phyloP scores from a whole-genome alignment of 371 early-diverging fungal species.

The Entomophthora muscae region DNA sequence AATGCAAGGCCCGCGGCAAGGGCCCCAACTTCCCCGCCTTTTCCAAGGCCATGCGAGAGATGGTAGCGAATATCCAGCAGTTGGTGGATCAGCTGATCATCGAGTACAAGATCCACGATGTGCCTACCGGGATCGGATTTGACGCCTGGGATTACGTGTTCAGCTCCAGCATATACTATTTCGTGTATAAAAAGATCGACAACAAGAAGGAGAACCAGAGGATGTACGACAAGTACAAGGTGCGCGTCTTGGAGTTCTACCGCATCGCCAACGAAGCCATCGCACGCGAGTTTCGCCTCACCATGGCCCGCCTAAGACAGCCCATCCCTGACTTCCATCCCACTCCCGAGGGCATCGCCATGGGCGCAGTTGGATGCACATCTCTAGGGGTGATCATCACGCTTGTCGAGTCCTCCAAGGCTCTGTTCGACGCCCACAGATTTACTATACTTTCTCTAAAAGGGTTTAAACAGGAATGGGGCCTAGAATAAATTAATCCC shows the following conservation, averaged over 20 bases:
- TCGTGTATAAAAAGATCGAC: neutral
- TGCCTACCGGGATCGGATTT: neutral
- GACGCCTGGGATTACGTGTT: neutral
- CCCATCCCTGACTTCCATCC: neutral
- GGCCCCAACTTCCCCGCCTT: neutral
- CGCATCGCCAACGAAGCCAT: neutral
- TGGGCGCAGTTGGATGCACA: neutral
- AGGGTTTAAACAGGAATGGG: neutral
- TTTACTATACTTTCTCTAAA: neutral
- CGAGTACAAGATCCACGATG: neutral
- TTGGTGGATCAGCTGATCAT: neutral
- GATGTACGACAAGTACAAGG: neutral
- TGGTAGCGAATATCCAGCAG: neutral
- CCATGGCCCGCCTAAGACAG: neutral
- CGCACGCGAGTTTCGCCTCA: neutral
- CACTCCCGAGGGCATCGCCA: neutral
- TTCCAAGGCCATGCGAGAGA: neutral
- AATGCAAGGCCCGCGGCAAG: neutral
- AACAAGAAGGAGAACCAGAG: neutral
- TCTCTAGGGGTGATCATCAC: neutral
- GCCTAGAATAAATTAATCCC: neutral
- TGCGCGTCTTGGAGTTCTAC: neutral
- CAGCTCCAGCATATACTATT: neutral
- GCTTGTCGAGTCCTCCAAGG: neutral
- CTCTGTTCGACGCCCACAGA: neutral